Conservation (phyloP, 805 yeast genomes). For the Pichia occidentalis region DNA sequence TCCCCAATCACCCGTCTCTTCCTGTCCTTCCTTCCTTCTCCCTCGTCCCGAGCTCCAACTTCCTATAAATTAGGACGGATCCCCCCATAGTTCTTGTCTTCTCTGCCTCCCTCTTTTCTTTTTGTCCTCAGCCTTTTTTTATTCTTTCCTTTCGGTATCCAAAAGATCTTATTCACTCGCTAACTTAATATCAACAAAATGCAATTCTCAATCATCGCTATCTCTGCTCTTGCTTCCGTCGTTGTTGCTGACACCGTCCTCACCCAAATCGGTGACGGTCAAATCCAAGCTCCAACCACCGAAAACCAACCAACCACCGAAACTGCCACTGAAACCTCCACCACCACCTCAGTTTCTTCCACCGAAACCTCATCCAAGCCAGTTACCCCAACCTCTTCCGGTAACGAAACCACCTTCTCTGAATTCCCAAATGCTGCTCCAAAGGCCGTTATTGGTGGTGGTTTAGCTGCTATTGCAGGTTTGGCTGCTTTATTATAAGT, state of each 20-base stretch:
- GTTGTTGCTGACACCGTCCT: conserved; percentile 32
- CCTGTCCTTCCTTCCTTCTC: background rate
- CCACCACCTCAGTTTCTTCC: conserved; percentile 6
- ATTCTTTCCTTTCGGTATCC: conserved; percentile 4
- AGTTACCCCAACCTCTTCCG: conserved; percentile 12
- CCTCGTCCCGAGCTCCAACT: too few relatives aligned
- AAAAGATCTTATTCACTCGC: conserved; percentile 3
- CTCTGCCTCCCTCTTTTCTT: background rate
- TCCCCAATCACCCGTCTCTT: background rate
- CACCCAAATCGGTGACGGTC: conserved; percentile 58
- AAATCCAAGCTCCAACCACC: conserved; percentile 39
- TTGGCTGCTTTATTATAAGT: conserved; percentile 25
- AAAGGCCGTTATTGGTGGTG: conserved; percentile 22
- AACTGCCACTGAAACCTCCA: conserved; percentile 10
- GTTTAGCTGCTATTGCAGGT: conserved; percentile 26
- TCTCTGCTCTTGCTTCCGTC: conserved; percentile 29
- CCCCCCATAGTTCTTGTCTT: background rate
- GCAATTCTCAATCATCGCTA: conserved; percentile 18
- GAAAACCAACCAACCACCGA: conserved; percentile 13
- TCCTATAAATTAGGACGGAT: too few relatives aligned
- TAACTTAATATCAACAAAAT: conserved; percentile 16
- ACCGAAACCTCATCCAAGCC: conserved; percentile 32
- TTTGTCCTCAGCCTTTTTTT: conserved; percentile 3
- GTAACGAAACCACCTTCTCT: conserved; percentile 11
- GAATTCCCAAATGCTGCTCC: conserved; percentile 20